Base-by-base conservation (phyloP, 495 filamentous ascomycete species). In the Pseudotulostoma volvatum region DNA sequence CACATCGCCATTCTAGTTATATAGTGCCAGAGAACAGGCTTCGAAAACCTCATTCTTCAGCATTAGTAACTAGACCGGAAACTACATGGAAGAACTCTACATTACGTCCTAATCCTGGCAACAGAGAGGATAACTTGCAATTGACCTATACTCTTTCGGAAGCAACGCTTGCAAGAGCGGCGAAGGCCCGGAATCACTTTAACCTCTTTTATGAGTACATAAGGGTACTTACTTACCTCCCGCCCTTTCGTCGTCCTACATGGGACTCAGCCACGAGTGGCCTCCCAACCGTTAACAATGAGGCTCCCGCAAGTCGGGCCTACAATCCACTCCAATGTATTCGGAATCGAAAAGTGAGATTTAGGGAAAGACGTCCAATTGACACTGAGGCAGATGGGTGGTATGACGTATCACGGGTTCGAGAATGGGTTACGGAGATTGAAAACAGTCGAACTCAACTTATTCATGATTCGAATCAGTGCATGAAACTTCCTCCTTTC, bases 281-380 rank as follows among this genome's bases (percentile, higher is more conserved):
- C 30, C 30, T 33, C 1, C 30, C 31, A 36, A 5, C 43, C 15
- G 9, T 30, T 7, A n/a, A n/a, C n/a, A 21, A 36, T 31, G 41
- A 18, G 18, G 44, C 52, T 30, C 49, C 38, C 13, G 46, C 74
- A 25, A 74, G 76, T 18, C 72, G 86, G 35, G 47, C 52, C 1
- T 93, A 93, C 47, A 88, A 95, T 52, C 87, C 85, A 3, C 64
- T 95, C 16, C 87, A 95, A 49, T 78, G 76, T 46, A 77, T 93
- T 35, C 74, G 87, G 14, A 93, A 95, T 48, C 69, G 86, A 16
- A 80, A 83, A 44, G 67, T 87, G 3, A 70, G 87, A 36, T 75
- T 77, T 37, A 67, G 83, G 18, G 80, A 85, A 52, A 66, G 79
- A 20, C 74, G 71, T 40, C 53, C 67, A 0, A 74, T 92, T 25